Base-by-base conservation (phyloP, 2,329 filamentous ascomycete genomes). In the Simplicillium sp. region DNA sequence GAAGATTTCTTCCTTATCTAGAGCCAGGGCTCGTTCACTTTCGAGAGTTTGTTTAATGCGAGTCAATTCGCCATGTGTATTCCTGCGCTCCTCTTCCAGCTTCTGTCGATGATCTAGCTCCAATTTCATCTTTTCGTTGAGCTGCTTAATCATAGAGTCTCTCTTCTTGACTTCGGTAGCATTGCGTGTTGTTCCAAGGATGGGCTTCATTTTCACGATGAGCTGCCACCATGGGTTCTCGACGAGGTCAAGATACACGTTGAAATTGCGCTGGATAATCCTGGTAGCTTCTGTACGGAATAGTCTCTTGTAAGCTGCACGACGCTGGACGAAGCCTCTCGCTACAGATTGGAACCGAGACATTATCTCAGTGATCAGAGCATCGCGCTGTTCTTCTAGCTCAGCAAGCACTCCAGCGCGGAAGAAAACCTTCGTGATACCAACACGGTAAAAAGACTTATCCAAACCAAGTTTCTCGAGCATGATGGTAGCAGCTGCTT, bases 1-100 rank as follows among this genome's bases (percentile, higher is more conserved):
- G 70, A 97, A 98, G 45, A 99, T 98, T 54, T 98, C 92, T 57
- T 99, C 94, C 59, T 98, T 98, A 62, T 99, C 92, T 5, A 98
- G 68, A 1, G 92, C 92, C 34, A 98, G 71, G n/a, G 90, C 87
- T 38, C 92, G 80, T 62, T 98, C 94, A 49, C 89, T 95, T 60
- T 98, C 94, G 2, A 99, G 72, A 0, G 87, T 94, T 53, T 97
- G 87, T 57, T 96, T 89, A 36, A 97, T 86, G 28, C 85, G 81
- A 50, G 89, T 77, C 54, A 96, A 83, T 54, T 98, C 92, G 12
- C 82, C 71, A 50, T 97, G 85, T 2, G 87, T 85, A 46, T 88
- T 84, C 34, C 92, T 77, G 28, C 89, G 79, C 51, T 98, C 92
- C 41, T 98, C 92, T 54, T 98, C 92, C 0, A 98, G 68, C 48